Evolutionary conservation across 2,329 filamentous ascomycete genomes (phyloP).

Genomic region (Hypocreales sp.): DNA sequence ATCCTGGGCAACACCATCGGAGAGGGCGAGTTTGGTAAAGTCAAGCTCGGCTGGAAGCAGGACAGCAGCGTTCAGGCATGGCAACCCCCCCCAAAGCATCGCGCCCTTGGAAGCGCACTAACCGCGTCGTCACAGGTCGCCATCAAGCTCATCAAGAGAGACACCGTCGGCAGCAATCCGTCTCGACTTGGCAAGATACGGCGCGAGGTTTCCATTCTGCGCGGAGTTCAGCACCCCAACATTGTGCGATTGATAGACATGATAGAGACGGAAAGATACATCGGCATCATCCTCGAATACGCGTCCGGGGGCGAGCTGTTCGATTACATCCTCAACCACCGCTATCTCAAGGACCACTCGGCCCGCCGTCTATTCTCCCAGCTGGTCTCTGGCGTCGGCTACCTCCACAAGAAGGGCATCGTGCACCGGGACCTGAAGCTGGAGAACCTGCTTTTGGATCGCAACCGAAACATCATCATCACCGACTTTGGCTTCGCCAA

Average conservation of each 20-base stretch:
- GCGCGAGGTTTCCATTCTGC: slow-evolving; percentile 85
- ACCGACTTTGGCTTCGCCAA: slow-evolving; percentile 99
- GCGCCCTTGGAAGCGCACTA: no score
- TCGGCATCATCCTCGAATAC: slow-evolving; percentile 96
- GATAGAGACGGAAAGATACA: slow-evolving; percentile 93
- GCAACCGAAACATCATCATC: slow-evolving; percentile 98
- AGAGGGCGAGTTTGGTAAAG: slow-evolving; percentile 96
- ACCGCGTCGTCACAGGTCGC: slow-evolving; percentile 49
- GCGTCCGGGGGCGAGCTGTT: slow-evolving; percentile 95
- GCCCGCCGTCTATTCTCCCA: slow-evolving; percentile 88
- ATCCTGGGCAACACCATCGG: slow-evolving; percentile 90
- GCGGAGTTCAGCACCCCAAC: slow-evolving; percentile 81
- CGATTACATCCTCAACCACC: slow-evolving; percentile 93
- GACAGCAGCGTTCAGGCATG: slow-evolving; percentile 74
- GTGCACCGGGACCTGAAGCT: slow-evolving; percentile 94
- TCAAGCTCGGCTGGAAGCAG: slow-evolving; percentile 96
- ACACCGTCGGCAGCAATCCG: slow-evolving; percentile 77
- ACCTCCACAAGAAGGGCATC: slow-evolving; percentile 96
- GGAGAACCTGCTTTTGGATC: slow-evolving; percentile 86
- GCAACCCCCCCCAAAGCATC: no score
- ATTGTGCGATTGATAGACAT: slow-evolving; percentile 96
- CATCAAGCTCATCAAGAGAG: slow-evolving; percentile 92
- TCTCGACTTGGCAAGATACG: slow-evolving; percentile 91
- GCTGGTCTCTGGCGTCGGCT: slow-evolving; percentile 89
- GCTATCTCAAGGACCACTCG: slow-evolving; percentile 87